A percentile compares a stretch with the other conserved stretches of the same genome.
phyloP scores from a whole-genome alignment of 2,329 filamentous ascomycete species.

The Talaromyces islandicus region DNA sequence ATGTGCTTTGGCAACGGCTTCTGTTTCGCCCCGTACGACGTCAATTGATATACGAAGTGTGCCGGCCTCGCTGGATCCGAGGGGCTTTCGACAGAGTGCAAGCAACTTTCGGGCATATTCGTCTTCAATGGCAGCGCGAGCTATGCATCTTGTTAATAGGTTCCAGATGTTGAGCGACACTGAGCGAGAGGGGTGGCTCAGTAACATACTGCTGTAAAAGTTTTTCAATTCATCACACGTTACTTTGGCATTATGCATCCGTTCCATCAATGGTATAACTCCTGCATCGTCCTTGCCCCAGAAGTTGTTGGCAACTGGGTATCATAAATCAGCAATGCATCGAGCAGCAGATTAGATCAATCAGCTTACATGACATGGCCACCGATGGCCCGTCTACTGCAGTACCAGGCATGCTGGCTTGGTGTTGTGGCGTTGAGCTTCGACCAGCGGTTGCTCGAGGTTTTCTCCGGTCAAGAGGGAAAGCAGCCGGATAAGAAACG shows the following conservation, averaged over 20 bases:
- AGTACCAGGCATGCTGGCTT: conserved; percentile 52
- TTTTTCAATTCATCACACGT: conserved; percentile 89
- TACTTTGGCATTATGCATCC: conserved; percentile 90
- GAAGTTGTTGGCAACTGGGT: conserved; percentile 92
- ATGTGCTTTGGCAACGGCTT: conserved; percentile 90
- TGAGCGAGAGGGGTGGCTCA: not conserved
- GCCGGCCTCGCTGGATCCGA: conserved; percentile 82
- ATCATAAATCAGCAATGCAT: conserved; percentile 26
- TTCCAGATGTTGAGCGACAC: not conserved
- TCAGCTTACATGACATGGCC: conserved; percentile 58
- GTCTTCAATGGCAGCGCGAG: conserved; percentile 88
- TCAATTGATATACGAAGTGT: conserved; percentile 80
- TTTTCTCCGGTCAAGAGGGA: conserved; percentile 2
- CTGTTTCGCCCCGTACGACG: conserved; percentile 79
- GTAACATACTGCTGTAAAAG: conserved; percentile 71
- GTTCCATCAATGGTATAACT: conserved; percentile 81
- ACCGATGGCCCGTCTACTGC: conserved; percentile 59
- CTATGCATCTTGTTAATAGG: conserved; percentile 37
- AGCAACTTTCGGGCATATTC: conserved; percentile 90
- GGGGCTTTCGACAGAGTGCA: conserved; percentile 75
- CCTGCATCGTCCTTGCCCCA: conserved; percentile 99
- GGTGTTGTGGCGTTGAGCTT: conserved; percentile 21
- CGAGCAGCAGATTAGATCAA: not conserved
- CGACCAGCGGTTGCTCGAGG: conserved; percentile 32
- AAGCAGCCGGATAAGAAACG: not conserved